Conservation (phyloP, 768 basidiomycete species). For the Boletus fagicola region DNA sequence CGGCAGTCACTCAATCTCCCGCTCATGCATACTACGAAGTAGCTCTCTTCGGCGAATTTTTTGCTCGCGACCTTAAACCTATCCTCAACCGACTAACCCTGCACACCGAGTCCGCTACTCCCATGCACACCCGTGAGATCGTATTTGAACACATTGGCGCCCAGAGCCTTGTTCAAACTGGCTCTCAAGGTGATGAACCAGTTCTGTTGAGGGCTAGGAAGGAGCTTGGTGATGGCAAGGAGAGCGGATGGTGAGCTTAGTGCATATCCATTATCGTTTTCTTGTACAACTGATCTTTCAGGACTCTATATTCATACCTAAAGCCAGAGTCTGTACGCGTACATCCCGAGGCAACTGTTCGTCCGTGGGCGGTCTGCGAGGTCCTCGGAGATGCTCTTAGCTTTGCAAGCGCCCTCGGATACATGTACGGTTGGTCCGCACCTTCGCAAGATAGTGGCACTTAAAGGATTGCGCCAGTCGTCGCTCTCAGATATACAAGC, state of each 20-base stretch:
- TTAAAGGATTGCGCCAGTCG: slow-evolving; percentile 38
- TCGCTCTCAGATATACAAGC: slow-evolving; percentile 77
- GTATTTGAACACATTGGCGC: slow-evolving; percentile 80
- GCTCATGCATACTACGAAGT: slow-evolving; percentile 78
- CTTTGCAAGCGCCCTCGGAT: slow-evolving; percentile 79
- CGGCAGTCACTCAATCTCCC: slow-evolving; percentile 26
- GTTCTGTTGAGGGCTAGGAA: slow-evolving; percentile 71
- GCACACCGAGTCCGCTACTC: slow-evolving; percentile 72
- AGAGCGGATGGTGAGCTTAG: slow-evolving; percentile 57
- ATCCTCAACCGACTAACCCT: slow-evolving; percentile 81
- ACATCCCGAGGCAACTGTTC: slow-evolving; percentile 83
- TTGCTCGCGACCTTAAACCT: slow-evolving; percentile 67
- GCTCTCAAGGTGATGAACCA: slow-evolving; percentile 54
- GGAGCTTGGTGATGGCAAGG: slow-evolving; percentile 57
- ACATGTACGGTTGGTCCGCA: slow-evolving; percentile 46
- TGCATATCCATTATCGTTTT: background rate
- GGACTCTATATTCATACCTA: slow-evolving; percentile 76
- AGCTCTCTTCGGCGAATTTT: slow-evolving; percentile 81
- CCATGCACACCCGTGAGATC: slow-evolving; percentile 73
- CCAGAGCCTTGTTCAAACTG: slow-evolving; percentile 53
- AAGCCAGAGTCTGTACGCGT: slow-evolving; percentile 83
- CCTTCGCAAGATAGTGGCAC: background rate
- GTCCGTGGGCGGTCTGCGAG: slow-evolving; percentile 79
- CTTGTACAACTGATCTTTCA: slow-evolving; percentile 25
- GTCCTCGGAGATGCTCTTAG: slow-evolving; percentile 77